Percentiles rank a stretch among this genome's conserved stretches.
Conservation (phyloP, 1,284 basidiomycete species). For the Violaceomyces palustris region DNA sequence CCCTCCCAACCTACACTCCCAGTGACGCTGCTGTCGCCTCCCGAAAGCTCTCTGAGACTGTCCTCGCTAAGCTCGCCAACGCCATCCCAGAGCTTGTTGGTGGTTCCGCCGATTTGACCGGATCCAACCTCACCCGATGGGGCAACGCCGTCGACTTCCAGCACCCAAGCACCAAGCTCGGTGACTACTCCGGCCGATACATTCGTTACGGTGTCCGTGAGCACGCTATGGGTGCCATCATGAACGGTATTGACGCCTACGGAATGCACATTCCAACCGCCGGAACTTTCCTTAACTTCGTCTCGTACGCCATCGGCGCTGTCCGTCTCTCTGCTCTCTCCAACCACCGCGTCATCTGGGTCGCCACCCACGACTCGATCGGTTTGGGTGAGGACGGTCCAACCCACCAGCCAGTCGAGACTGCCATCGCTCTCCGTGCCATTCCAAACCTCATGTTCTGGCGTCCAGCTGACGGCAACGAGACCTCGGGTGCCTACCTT, state of each 20-base stretch:
- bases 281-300: conserved; percentile 68
- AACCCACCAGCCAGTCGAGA: conserved; percentile 91
- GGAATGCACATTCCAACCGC: conserved; percentile 72
- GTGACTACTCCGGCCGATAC: conserved; percentile 79
- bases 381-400: conserved; percentile 80
- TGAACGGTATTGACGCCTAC: conserved; percentile 81
- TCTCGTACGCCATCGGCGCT: conserved; percentile 86
- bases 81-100: conserved; percentile 70
- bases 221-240: conserved; percentile 93
- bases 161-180: conserved; percentile 71
- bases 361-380: conserved; percentile 61
- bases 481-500: conserved; percentile 83
- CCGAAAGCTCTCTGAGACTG: conserved; percentile 87
- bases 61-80: conserved; percentile 70
- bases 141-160: conserved; percentile 86
- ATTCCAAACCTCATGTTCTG: conserved; percentile 69
- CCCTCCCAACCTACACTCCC: conserved; percentile 75
- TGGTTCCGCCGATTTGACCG: conserved; percentile 87
- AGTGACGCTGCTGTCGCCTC: conserved; percentile 78
- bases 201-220: conserved; percentile 95
- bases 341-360: conserved; percentile 84
- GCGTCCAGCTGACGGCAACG: conserved; percentile 86
- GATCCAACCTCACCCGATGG: conserved; percentile 79
- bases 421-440: conserved; percentile 77
- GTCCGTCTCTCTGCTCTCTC: conserved; percentile 85